Evolutionary conservation across 2,329 filamentous ascomycete species (phyloP).

Genomic region (Fusarium nelsonii): DNA sequence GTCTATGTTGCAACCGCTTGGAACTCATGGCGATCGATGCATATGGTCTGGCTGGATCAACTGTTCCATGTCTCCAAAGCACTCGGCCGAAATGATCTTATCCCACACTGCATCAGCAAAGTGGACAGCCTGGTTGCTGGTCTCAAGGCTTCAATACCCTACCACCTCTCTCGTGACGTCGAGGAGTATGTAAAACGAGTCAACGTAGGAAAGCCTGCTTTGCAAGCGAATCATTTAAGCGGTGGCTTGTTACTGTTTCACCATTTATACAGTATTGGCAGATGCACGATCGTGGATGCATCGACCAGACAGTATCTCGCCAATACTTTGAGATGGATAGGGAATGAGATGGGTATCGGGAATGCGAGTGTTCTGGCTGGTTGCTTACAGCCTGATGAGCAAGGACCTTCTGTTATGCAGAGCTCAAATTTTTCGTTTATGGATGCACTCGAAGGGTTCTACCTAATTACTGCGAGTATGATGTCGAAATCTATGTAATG

Average conservation of each 20-base stretch:
- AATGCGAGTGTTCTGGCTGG: conserved; percentile 1
- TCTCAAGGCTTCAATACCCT: conserved; percentile 13
- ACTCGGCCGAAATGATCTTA: background rate
- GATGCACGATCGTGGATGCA: conserved; percentile 2
- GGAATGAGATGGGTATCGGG: conserved; percentile 12
- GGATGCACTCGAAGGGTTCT: conserved; percentile 24
- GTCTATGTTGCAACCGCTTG: conserved; percentile 18
- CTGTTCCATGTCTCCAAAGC: conserved; percentile 7
- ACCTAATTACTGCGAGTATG: conserved; percentile 20
- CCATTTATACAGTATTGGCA: conserved; percentile 12
- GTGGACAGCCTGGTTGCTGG: background rate
- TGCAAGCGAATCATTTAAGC: background rate
- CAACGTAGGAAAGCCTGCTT: background rate
- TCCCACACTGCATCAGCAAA: background rate
- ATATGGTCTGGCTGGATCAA: conserved; percentile 16
- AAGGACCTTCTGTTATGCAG: conserved; percentile 14
- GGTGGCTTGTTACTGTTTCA: background rate
- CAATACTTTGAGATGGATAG: conserved; percentile 4
- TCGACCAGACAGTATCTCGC: background rate
- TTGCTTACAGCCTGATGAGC: background rate
- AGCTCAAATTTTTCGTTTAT: conserved; percentile 4
- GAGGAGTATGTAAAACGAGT: background rate
- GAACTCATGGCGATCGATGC: conserved; percentile 21
- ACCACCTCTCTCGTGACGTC: conserved; percentile 5
- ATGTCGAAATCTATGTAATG: conserved; percentile 1